A percentile compares a stretch with the other conserved stretches of the same genome.
Conservation (phyloP, 768 basidiomycete genomes). For the Wakefieldia striispora region DNA sequence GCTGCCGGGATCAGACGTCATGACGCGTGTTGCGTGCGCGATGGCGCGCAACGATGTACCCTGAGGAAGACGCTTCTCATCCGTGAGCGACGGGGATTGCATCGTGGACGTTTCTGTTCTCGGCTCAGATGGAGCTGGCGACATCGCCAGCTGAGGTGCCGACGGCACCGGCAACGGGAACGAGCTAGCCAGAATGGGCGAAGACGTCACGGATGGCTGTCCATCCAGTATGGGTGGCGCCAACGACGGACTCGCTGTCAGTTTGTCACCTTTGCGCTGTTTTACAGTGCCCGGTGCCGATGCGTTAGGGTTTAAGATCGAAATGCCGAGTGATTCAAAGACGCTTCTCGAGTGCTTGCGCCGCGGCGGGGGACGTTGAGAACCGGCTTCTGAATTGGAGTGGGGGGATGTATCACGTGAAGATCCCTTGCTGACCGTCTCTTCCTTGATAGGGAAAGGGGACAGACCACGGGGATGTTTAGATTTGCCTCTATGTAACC, state of each 20-base stretch:
- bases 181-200: conserved; percentile 16
- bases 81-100: conserved; percentile 23
- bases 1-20: conserved; percentile 75
- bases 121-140: conserved; percentile 19
- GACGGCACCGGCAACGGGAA: conserved; percentile 17
- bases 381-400: conserved; percentile 12
- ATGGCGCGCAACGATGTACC: conserved; percentile 74
- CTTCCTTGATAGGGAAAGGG: conserved; percentile 21
- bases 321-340: conserved; percentile 70
- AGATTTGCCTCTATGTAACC: conserved; percentile 57
- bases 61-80: conserved; percentile 42
- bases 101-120: conserved; percentile 28
- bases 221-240: conserved; percentile 12
- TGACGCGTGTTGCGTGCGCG: conserved; percentile 80
- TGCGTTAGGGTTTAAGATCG: conserved; percentile 54
- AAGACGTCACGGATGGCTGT: conserved; percentile 14
- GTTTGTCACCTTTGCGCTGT: conserved; percentile 18
- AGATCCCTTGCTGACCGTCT: conserved; percentile 16
- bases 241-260: conserved; percentile 26
- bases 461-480: conserved; percentile 27
- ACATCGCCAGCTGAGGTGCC: conserved; percentile 30
- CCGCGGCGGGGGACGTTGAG: conserved; percentile 14
- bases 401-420: conserved; percentile 25
- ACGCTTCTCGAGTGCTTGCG: conserved; percentile 60
- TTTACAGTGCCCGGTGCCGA: conserved; percentile 26